phyloP scores from a whole-genome alignment of 257 asterid species.

The Jacaranda mimosifolia region DNA sequence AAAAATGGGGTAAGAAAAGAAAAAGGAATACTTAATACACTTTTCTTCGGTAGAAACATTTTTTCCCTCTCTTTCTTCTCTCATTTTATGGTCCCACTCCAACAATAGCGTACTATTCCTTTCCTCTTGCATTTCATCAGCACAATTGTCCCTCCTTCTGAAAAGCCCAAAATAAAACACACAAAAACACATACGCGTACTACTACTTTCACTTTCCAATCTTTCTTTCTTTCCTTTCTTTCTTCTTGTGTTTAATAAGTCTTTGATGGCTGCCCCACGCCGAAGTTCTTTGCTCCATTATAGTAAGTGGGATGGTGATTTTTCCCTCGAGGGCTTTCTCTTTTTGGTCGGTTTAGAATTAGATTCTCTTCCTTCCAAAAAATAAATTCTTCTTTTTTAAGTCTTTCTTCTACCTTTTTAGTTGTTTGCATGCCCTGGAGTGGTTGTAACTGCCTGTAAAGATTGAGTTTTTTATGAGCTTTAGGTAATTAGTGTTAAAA shows the following conservation, averaged over 20 bases:
- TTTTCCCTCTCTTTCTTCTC: neutral
- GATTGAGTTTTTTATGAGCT: conserved; percentile 20
- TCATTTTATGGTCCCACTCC: conserved; percentile 26
- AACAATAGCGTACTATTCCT: neutral
- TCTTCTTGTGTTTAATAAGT: conserved; percentile 7
- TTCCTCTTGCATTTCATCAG: neutral
- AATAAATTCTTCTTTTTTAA: conserved; percentile 8
- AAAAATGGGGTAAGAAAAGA: neutral
- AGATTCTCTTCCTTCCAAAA: conserved; percentile 33
- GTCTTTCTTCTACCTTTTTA: neutral
- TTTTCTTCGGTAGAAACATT: neutral
- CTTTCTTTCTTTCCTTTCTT: conserved; percentile 22
- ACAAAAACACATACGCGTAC: neutral
- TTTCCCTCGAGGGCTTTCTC: conserved; percentile 18
- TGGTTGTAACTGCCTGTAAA: conserved; percentile 32
- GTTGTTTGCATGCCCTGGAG: conserved; percentile 4
- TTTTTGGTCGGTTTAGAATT: conserved; percentile 44
- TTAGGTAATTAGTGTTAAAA: neutral
- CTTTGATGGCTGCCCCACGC: conserved; percentile 64
- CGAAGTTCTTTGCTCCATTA: conserved; percentile 44
- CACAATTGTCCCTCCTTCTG: conserved; percentile 5
- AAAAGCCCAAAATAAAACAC: neutral
- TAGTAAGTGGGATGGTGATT: conserved; percentile 45
- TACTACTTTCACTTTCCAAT: conserved; percentile 48
- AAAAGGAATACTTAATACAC: neutral